Evolutionary conservation across 139 green algal genomes (phyloP).

Genomic region (Micromonas commoda): DNA sequence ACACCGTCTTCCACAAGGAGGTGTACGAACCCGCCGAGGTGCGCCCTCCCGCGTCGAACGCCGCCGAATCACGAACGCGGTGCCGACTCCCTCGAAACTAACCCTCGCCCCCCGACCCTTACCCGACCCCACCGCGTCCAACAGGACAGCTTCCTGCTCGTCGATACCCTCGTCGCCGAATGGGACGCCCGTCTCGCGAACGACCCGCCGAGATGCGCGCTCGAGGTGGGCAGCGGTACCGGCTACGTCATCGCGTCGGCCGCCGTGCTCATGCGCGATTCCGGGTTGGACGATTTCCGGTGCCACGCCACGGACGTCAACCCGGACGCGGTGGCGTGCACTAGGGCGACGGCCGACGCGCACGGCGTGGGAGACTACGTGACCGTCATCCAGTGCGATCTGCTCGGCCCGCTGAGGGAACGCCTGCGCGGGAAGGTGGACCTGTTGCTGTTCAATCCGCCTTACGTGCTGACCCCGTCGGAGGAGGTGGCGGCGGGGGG

Average conservation of each 20-base stretch:
- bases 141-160: slow-evolving; percentile 71
- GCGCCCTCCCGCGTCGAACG: slow-evolving; percentile 8
- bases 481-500: slow-evolving; percentile 65
- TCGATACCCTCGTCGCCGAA: slow-evolving; percentile 28
- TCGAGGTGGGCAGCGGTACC: slow-evolving; percentile 77
- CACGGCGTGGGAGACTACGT: slow-evolving; percentile 39
- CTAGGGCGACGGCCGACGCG: slow-evolving; percentile 43
- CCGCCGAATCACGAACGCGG: neutral
- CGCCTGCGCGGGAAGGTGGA: slow-evolving; percentile 39
- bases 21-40: slow-evolving; percentile 77
- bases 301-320: slow-evolving; percentile 60
- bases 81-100: neutral
- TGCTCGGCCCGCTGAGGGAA: slow-evolving; percentile 1
- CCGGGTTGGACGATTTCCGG: slow-evolving; percentile 34
- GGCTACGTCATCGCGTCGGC: slow-evolving; percentile 76
- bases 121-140: too few species aligned
- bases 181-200: neutral
- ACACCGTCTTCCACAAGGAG: slow-evolving; percentile 43
- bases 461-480: slow-evolving; percentile 90
- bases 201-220: neutral
- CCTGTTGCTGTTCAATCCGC: slow-evolving; percentile 89
- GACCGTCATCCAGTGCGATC: neutral
- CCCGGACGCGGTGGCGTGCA: slow-evolving; percentile 45
- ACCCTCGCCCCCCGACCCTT: too few species aligned
- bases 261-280: slow-evolving; percentile 47